phyloP scores from a whole-genome alignment of 225 moss, liverwort and hornwort genomes.

The Pleurozium schreberi region DNA sequence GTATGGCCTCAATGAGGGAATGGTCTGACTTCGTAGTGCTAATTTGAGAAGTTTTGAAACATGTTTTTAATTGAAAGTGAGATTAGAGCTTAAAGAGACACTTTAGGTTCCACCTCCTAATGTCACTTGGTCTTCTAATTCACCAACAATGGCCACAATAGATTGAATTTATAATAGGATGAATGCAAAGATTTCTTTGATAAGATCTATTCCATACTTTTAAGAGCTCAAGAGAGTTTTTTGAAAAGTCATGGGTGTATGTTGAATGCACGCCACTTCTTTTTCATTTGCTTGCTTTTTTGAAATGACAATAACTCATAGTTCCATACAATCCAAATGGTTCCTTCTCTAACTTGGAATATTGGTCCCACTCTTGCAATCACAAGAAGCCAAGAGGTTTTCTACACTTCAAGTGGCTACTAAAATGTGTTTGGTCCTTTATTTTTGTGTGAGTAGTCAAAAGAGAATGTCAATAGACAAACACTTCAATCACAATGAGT shows the following conservation, averaged over 20 bases:
- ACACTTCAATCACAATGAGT: not conserved
- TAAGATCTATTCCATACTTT: not conserved
- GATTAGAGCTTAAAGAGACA: too few species aligned
- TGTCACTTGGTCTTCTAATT: not conserved
- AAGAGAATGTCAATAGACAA: too few species aligned
- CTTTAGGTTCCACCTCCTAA: too few species aligned
- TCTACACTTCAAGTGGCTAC: rapidly evolving
- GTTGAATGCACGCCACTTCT: too few species aligned
- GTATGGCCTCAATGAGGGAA: not conserved
- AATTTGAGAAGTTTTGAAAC: not conserved
- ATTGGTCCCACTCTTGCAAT: not conserved
- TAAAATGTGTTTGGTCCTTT: too few species aligned
- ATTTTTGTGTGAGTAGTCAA: not conserved
- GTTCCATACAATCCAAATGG: not conserved
- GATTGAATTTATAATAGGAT: too few species aligned
- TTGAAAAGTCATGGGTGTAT: not conserved
- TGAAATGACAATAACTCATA: not conserved
- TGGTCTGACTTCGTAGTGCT: not conserved
- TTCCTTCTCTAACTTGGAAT: not conserved
- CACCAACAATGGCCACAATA: not conserved
- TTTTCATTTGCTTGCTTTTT: not conserved
- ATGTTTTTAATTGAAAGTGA: not conserved
- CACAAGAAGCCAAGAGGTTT: not conserved
- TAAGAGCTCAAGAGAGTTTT: not conserved
- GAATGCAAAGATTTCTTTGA: not conserved